A percentile compares a stretch with the other conserved stretches of the same genome.
Evolutionary conservation across 2,329 filamentous ascomycete genomes (phyloP).

Genomic region (Fusarium sp.): DNA sequence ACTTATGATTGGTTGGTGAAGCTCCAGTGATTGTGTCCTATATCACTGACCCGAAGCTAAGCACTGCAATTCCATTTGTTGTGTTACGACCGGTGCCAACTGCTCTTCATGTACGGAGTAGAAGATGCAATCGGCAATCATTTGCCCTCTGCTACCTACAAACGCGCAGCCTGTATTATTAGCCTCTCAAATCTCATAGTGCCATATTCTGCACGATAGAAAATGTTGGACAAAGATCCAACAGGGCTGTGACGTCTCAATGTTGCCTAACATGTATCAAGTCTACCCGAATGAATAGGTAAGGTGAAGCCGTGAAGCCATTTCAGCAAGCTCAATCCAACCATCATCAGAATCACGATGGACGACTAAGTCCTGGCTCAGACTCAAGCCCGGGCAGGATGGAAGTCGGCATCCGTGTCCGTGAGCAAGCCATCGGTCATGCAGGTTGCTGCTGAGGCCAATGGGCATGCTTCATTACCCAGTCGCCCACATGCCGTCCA

Average conservation of each 20-base stretch:
- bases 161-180: rapidly evolving
- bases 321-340: rapidly evolving
- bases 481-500: not conserved
- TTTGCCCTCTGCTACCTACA: rapidly evolving
- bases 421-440: not conserved
- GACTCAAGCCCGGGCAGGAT: not conserved
- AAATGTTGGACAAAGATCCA: too few relatives aligned
- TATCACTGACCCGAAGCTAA: rapidly evolving
- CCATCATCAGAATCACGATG: not conserved
- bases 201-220: rapidly evolving
- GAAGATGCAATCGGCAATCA: not conserved
- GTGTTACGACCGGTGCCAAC: rapidly evolving
- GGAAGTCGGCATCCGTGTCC: not conserved
- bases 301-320: too few relatives aligned
- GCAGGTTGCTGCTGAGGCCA: not conserved
- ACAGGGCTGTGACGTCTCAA: too few relatives aligned
- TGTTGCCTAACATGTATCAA: not conserved
- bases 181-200: rapidly evolving
- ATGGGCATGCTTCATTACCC: not conserved
- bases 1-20: conserved; percentile 1
- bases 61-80: rapidly evolving
- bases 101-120: too few relatives aligned
- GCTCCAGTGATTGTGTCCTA: rapidly evolving
- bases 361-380: not conserved
- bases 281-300: too few relatives aligned